Evolutionary conservation across 176 grass and related monocot genomes (phyloP).

Genomic region (Phoenix dactylifera): DNA sequence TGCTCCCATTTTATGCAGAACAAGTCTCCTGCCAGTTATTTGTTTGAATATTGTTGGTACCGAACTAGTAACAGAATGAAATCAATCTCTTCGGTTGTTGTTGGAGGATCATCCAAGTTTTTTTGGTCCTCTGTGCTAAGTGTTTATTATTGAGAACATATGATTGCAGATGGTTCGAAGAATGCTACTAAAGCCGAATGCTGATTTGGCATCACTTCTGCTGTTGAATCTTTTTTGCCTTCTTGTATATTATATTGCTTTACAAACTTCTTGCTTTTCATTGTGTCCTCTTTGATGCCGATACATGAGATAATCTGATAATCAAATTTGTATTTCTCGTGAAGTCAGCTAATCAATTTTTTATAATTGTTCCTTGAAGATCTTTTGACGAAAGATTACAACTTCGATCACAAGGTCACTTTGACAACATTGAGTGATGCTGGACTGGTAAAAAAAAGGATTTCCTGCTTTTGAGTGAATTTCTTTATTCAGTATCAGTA

Average conservation of each 20-base stretch:
- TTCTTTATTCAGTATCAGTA: neutral
- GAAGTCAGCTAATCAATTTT: neutral
- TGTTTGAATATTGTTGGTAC: no score
- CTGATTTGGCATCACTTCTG: neutral
- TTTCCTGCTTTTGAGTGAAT: neutral
- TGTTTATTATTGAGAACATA: no score
- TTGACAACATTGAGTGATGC: constrained; percentile 34
- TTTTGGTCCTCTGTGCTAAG: no score
- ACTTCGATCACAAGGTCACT: constrained; percentile 80
- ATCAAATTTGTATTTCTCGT: neutral
- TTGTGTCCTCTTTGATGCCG: neutral
- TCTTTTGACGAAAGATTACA: constrained; percentile 84
- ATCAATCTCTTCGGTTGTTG: no score
- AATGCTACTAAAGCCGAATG: no score
- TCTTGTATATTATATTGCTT: neutral
- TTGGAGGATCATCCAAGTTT: no score
- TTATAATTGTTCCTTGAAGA: constrained; percentile 29
- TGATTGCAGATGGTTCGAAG: no score
- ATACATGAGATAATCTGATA: neutral
- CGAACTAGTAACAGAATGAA: no score
- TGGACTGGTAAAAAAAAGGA: constrained; percentile 41
- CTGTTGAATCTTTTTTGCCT: neutral
- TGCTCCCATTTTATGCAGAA: no score
- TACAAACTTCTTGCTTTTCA: neutral
- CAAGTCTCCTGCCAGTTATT: no score